A percentile compares a stretch with the other conserved stretches of the same genome.
These are phyloP conservation scores for Senecio squalidus DNA, from an alignment of 140 eudicot species.

Conservation along the genomic window DNA sequence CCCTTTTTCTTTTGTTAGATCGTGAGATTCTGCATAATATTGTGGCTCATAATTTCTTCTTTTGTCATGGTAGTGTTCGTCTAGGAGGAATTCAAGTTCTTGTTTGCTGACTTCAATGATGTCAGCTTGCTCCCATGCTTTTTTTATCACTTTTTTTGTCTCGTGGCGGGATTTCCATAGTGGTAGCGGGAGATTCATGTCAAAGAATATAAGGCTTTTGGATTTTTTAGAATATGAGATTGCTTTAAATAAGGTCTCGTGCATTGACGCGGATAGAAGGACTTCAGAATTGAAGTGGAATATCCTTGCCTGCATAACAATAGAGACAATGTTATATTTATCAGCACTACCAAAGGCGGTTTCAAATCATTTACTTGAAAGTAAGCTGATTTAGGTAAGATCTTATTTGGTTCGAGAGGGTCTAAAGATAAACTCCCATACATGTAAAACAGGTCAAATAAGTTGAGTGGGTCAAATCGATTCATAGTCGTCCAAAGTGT, in stretches of 20 bases:
- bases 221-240: slow-evolving; percentile 68
- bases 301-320: slow-evolving; percentile 63
- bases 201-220: slow-evolving; percentile 71
- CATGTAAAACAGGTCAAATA: too few species aligned
- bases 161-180: slow-evolving; percentile 88
- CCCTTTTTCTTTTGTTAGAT: slow-evolving; percentile 44
- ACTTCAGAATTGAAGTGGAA: slow-evolving; percentile 91
- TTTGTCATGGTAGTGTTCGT: slow-evolving; percentile 61
- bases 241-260: slow-evolving; percentile 59
- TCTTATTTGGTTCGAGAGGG: too few species aligned
- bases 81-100: slow-evolving; percentile 83
- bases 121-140: slow-evolving; percentile 81
- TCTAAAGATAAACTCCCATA: too few species aligned
- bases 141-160: slow-evolving; percentile 55
- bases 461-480: too few species aligned
- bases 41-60: slow-evolving; percentile 68
- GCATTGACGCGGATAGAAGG: slow-evolving; percentile 61
- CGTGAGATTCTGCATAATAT: slow-evolving; percentile 60
- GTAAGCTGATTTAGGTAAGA: too few species aligned
- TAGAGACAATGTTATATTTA: neutral
- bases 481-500: too few species aligned
- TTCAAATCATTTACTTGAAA: too few species aligned
- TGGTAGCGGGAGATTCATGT: slow-evolving; percentile 80
- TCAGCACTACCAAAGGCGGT: too few species aligned
- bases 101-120: slow-evolving; percentile 76